Base-by-base conservation (phyloP, 305 asterid genomes). In the Fraxinus paxiana region DNA sequence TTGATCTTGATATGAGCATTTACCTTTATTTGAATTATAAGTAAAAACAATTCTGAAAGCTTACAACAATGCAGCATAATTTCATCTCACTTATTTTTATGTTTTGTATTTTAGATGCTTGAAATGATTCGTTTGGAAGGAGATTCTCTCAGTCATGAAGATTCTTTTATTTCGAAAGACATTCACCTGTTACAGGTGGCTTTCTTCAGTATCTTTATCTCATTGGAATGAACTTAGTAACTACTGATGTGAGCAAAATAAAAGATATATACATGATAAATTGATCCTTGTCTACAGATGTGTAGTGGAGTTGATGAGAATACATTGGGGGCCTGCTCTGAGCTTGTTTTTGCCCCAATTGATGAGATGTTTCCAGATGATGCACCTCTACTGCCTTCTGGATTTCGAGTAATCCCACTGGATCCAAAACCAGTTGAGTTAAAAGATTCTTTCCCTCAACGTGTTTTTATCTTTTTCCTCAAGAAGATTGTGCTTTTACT, bases 321-420 rank as follows among this genome's bases (percentile, higher is more conserved):
- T 81, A 90, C 96, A 0, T 84, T 90, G 1, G 97, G 97, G 41
- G 93, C 97, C 73, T 92, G 94, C 88, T 92, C 97, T 0, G 97
- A 94, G 87, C 97, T 94, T 2, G 88, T 94, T 78, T 94, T 92
- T 86, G 97, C 98, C 73, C 97, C 98, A 74, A 94, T 92, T 2
- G 95, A 94, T 78, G 98, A 94, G 77, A 92, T 90, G 94, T 94
- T 92, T 83, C 97, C 97, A 1, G 98, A 94, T 31, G 97, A 94
- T 51, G 97, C 94, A 5, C 97, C 91, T 1, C 77, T 94, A 75
- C 86, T 92, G 9, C 98, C 98, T 18, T 94, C 98, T 4, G 98
- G 98, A 77, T 94, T 94, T 59, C 97, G 98, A 61, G 86, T 94
- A 67, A 94, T 90, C 78, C 97, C 97, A 0, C 89, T 94, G 13